These are phyloP conservation scores for Lachancea fermentati DNA, from an alignment of 805 yeast species.

Conservation along the genomic window DNA sequence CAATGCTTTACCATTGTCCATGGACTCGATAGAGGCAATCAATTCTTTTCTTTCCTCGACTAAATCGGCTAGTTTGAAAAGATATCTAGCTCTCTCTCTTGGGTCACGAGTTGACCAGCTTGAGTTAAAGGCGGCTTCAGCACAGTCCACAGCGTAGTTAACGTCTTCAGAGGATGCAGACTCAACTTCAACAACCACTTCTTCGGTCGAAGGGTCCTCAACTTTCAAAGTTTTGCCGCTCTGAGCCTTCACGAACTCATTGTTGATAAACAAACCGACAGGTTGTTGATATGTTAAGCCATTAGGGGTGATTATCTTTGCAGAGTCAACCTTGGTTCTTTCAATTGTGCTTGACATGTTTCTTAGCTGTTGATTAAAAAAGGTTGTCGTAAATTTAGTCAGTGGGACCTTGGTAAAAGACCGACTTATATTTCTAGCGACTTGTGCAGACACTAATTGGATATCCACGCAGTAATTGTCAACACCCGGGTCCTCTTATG, in stretches of 20 bases:
- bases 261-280: conserved; percentile 83
- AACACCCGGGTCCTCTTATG: neutral
- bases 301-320: conserved; percentile 53
- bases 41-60: conserved; percentile 58
- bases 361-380: neutral
- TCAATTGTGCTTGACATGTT: neutral
- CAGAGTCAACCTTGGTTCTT: conserved; percentile 7
- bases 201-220: conserved; percentile 59
- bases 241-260: conserved; percentile 60
- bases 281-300: conserved; percentile 71
- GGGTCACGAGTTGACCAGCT: conserved; percentile 61
- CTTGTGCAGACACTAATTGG: neutral
- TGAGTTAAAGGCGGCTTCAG: conserved; percentile 53
- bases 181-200: conserved; percentile 50
- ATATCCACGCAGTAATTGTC: neutral
- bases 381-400: neutral
- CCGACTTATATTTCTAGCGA: neutral
- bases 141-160: conserved; percentile 63
- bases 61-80: conserved; percentile 62
- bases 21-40: conserved; percentile 62
- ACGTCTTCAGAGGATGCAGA: conserved; percentile 60
- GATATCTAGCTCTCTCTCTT: conserved; percentile 43
- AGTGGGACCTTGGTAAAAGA: neutral
- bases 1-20: conserved; percentile 75
- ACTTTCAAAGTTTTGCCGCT: conserved; percentile 51